Base-by-base conservation (phyloP, 768 basidiomycete species). In the Pisolithus microcarpus region DNA sequence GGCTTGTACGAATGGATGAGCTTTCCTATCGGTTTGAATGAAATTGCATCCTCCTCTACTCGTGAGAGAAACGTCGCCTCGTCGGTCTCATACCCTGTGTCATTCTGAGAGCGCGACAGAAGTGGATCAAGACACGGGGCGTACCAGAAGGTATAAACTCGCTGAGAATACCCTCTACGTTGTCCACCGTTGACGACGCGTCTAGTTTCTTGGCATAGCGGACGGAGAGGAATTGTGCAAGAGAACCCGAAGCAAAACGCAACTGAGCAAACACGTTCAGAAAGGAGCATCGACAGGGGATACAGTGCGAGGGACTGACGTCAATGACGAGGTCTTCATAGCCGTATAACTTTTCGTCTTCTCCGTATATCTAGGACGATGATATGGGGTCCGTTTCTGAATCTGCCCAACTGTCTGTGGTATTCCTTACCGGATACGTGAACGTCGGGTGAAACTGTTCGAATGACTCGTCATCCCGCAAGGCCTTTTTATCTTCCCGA, bases 261-360 rank as follows among this genome's bases (percentile, higher is more conserved):
- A 94, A 71, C 92, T 96, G 61, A 34, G 39, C 37, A 42, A 23
- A 38, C 10, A 3, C 5, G 43, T 40, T 48, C 46, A 59, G 24
- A 58, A 47, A 37, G 11, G 39, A 5, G 9, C 21, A 31, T 30
- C 46, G 7, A 38, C 23, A 13, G 49, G 24, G 46, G 26, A 46
- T 16, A 26, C 34, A 46, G n/a, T 11, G 13, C 42, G 36, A 16
- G 13, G 21, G 43, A 69, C 83, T 55, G 62, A 96, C 93, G 63
- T 95, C 82, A 58, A 98, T 85, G 24, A 77, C 65, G 31, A 99
- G 75, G 61, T 85, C 85, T 54, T 82, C 78, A 70, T 96, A 98
- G 2, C 95, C 95, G 65, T 95, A 97, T 50, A 98, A 85, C 71
- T 85, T 93, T 71, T 99, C 93, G 48, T 95, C 88, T 60, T 97